Evolutionary conservation across 345 rosid species (phyloP), one percentile per base, ranked within the genome.

Genomic region (sweet orange (Citrus sinensis)): DNA sequence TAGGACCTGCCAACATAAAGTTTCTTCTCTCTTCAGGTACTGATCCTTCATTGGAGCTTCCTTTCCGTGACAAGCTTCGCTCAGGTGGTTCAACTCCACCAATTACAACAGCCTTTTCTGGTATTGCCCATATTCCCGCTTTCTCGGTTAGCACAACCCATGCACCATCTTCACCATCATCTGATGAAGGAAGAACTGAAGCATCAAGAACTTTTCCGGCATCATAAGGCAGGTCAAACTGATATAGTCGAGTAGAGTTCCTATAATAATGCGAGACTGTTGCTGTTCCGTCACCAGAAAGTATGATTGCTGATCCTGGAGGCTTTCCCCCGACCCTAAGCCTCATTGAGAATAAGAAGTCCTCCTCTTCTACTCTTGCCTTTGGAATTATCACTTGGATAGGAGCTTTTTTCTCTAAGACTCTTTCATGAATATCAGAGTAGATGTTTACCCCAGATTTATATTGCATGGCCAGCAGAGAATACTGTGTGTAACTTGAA

Each of bases 51-150:
- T 90, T 92, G 82, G 95, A 91, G 90, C 96, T 92, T 65, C 93
- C 97, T 84, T 89, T 95, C 25, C 91, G 96, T 3, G 98, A 92
- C 84, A 95, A 85, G 83, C 97, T 90, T 81, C 94, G 88, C 88
- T 92, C 96, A 62, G 99, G 98, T 40, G 98, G 98, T 82, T 92
- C 96, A 73, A 95, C 96, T 78, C 97, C 99, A 78, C 99, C 98
- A 74, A 91, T 88, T 68, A 88, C 82, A 64, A 95, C 84, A 75
- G 95, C 93, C 80, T 91, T 92, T 84, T 93, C 97, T 58, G 99
- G 97, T 87, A 95, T 95, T 72, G 95, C 97, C 99, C 99, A 95
- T 78, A 95, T 88, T 83, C 99, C 98, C 9, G 98, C 97, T 86
- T 90, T 93, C 88, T 93, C 96, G 46, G 99, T 93, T 61, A 95